phyloP scores from a whole-genome alignment of 345 rosid genomes.

The Clarkia xantiana region DNA sequence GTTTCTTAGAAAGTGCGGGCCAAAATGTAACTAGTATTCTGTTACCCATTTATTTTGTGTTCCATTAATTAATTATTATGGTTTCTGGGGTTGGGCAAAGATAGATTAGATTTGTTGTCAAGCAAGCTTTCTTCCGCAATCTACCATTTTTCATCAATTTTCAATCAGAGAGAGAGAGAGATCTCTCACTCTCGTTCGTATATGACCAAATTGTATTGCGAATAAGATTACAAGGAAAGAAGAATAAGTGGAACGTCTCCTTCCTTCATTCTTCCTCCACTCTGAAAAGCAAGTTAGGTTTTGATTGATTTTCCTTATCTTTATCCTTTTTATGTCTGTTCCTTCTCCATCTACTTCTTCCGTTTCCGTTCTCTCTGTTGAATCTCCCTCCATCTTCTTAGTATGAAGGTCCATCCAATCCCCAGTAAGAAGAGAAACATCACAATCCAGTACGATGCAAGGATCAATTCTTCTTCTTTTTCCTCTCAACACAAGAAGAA shows the following conservation, averaged over 20 bases:
- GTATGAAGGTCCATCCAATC: conserved; percentile 83
- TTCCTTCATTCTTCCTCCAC: too few species aligned
- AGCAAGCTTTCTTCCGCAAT: too few species aligned
- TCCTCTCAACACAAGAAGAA: conserved; percentile 45
- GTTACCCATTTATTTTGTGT: too few species aligned
- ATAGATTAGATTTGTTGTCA: too few species aligned
- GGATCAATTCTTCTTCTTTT: conserved; percentile 6
- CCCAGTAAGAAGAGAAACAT: conserved; percentile 49
- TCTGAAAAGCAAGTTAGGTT: background rate
- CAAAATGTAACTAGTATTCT: background rate
- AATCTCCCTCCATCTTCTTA: background rate
- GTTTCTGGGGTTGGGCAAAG: too few species aligned
- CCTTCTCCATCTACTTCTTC: conserved; percentile 9
- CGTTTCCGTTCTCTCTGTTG: conserved; percentile 3
- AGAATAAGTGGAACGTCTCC: too few species aligned
- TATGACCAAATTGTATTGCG: too few species aligned
- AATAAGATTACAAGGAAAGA: too few species aligned
- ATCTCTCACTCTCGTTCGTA: too few species aligned
- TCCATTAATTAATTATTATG: background rate
- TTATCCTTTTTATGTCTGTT: conserved; percentile 18
- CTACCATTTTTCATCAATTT: too few species aligned
- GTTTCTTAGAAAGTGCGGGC: conserved; percentile 11
- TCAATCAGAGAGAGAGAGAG: too few species aligned
- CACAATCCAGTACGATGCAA: conserved; percentile 29
- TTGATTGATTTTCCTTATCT: background rate